These are phyloP conservation scores for Talaromyces thailandensis DNA, from an alignment of 495 filamentous ascomycete genomes.

Conservation along the genomic window DNA sequence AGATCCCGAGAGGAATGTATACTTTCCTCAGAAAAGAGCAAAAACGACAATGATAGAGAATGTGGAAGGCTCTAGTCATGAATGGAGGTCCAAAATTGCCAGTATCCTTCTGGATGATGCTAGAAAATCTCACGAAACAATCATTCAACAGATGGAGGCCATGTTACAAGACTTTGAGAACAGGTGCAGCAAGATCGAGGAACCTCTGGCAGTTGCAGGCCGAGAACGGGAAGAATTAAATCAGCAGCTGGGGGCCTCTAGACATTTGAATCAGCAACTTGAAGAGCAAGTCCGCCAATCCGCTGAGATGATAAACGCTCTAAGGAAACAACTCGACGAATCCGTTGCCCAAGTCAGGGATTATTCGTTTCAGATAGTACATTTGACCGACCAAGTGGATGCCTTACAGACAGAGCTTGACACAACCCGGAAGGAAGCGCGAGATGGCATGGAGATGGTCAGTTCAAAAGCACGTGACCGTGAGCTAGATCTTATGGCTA, in stretches of 20 bases:
- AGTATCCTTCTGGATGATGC: slow-evolving; percentile 26
- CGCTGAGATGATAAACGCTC: background rate
- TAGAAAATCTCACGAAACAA: slow-evolving; percentile 22
- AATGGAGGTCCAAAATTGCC: slow-evolving; percentile 37
- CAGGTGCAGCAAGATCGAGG: slow-evolving; percentile 41
- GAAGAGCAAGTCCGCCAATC: slow-evolving; percentile 9
- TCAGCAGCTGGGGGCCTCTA: slow-evolving; percentile 17
- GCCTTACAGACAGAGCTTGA: slow-evolving; percentile 19
- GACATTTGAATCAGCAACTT: slow-evolving; percentile 18
- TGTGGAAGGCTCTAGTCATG: slow-evolving; percentile 12
- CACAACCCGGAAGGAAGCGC: slow-evolving; percentile 14
- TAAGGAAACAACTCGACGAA: slow-evolving; percentile 8
- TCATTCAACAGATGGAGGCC: slow-evolving; percentile 39
- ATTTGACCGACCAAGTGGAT: slow-evolving; percentile 6
- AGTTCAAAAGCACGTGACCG: slow-evolving; percentile 24
- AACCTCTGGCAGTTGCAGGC: slow-evolving; percentile 35
- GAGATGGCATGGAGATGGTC: slow-evolving; percentile 15
- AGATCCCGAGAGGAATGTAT: background rate
- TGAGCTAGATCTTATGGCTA: slow-evolving; percentile 36
- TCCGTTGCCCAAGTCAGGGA: slow-evolving; percentile 6
- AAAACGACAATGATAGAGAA: background rate
- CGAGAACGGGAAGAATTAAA: slow-evolving; percentile 30
- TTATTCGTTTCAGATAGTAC: background rate
- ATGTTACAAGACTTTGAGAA: slow-evolving; percentile 47
- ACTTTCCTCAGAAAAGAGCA: background rate